Evolutionary conservation across 768 basidiomycete genomes (phyloP), one percentile per base, ranked within the genome.

Genomic region (Agaricus sinodeliciosus): DNA sequence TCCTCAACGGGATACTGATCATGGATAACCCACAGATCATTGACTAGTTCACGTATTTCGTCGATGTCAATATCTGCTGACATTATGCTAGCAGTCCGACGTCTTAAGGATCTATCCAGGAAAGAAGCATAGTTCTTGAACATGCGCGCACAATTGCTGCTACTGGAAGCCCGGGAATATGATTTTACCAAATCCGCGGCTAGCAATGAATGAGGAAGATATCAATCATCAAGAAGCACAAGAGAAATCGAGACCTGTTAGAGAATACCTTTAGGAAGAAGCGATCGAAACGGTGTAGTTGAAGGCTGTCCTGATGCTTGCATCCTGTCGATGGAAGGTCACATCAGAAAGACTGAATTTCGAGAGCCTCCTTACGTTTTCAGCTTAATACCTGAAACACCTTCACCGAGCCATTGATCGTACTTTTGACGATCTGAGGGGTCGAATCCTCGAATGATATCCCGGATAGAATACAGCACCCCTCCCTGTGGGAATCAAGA

Each of bases 381-480:
- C 16, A 27, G 45, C 13, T 25, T 40, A 11, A 31, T 31, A 11
- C 11, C 31, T n/a, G 35, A 16, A 28, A 54, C 40, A 31, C 22
- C 22, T 12, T 60, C 34, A 71, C 48, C 45, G 59, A 57, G 54
- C 76, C 75, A 75, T 12, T 63, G 63, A 18, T 75, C 63, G 58
- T 77, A 81, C 2, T 62, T 58, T 13, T 56, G 56, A 16, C 71
- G 58, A 15, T 68, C 66, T 4, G 63, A 52, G 22, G 66, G 57
- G 7, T 77, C 69, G 58, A 87, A 74, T 2, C 86, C 87, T 57
- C 87, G 74, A 3, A 79, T 77, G 43, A 87, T 78, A 50, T 82
- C 77, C 9, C 45, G 52, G 18, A 35, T 12, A 16, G 52, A 54
- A 36, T 37, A 54, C 19, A 43, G 43, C 31, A 34, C 11, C 3